A percentile compares a stretch with the other conserved stretches of the same genome.
These are phyloP conservation scores for Chlamydomonas asymmetrica DNA, from an alignment of 139 green algal genomes.

Conservation along the genomic window DNA sequence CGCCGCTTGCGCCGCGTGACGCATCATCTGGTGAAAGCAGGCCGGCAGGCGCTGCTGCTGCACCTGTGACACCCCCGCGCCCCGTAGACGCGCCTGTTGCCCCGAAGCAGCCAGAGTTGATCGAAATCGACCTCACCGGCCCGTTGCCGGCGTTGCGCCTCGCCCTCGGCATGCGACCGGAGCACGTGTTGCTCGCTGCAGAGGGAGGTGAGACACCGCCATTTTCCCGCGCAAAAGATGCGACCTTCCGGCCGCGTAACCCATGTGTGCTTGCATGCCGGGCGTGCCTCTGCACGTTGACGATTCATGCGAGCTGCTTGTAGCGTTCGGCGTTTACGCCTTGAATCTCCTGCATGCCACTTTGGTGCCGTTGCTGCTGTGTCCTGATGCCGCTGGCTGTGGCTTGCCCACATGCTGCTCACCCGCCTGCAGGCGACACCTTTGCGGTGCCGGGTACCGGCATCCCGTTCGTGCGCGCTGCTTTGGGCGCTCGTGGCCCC, in stretches of 20 bases:
- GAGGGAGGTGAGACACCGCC: background rate
- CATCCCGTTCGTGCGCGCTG: too few species aligned
- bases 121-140: slow-evolving; percentile 22
- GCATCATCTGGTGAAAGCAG: too few species aligned
- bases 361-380: background rate
- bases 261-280: background rate
- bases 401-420: too few species aligned
- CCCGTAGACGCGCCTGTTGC: too few species aligned
- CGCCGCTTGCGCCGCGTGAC: too few species aligned
- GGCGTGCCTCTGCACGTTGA: background rate
- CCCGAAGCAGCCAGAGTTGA: slow-evolving; percentile 3
- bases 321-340: background rate
- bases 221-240: background rate
- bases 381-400: too few species aligned
- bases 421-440: slow-evolving; percentile 1
- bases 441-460: slow-evolving; percentile 17
- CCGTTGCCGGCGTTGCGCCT: slow-evolving; percentile 8
- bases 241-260: background rate
- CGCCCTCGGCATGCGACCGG: slow-evolving; percentile 3
- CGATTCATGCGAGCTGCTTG: background rate
- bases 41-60: too few species aligned
- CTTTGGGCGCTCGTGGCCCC: background rate
- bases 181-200: background rate
- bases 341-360: background rate
- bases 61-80: too few species aligned